phyloP scores from a whole-genome alignment of 768 basidiomycete species.

The Jaapia argillacea region DNA sequence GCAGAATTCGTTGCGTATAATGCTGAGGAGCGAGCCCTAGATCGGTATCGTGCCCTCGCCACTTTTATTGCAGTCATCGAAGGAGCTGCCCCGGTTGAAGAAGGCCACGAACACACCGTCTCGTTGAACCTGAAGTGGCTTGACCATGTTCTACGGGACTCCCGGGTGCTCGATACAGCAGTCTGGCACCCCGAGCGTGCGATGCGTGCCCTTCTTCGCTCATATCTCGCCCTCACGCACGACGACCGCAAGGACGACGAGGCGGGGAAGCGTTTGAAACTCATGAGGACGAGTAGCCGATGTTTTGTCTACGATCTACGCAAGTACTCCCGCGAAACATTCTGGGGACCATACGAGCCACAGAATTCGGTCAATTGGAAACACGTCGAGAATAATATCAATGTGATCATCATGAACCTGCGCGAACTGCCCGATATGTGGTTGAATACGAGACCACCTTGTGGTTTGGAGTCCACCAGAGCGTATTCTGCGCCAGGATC shows the following conservation, averaged over 20 bases:
- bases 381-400: constrained; percentile 48
- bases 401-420: constrained; percentile 18
- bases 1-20: constrained; percentile 20
- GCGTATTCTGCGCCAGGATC: constrained; percentile 42
- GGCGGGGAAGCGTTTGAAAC: constrained; percentile 15
- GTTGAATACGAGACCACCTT: constrained; percentile 31
- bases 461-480: constrained; percentile 38
- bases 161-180: constrained; percentile 20
- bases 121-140: constrained; percentile 41
- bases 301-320: constrained; percentile 56
- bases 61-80: constrained; percentile 24
- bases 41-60: constrained; percentile 24
- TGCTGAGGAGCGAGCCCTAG: neutral
- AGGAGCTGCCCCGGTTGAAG: constrained; percentile 6
- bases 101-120: constrained; percentile 7
- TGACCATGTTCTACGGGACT: constrained; percentile 27
- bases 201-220: constrained; percentile 28
- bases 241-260: constrained; percentile 22
- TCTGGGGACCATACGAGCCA: constrained; percentile 49
- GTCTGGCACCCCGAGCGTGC: constrained; percentile 24
- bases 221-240: constrained; percentile 36
- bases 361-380: constrained; percentile 44
- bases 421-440: constrained; percentile 16
- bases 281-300: constrained; percentile 36
- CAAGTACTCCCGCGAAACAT: constrained; percentile 38